A percentile compares a stretch with the other conserved stretches of the same genome.
Evolutionary conservation across 1,139 yeast species (phyloP).

Genomic region (Pichia cactophila): DNA sequence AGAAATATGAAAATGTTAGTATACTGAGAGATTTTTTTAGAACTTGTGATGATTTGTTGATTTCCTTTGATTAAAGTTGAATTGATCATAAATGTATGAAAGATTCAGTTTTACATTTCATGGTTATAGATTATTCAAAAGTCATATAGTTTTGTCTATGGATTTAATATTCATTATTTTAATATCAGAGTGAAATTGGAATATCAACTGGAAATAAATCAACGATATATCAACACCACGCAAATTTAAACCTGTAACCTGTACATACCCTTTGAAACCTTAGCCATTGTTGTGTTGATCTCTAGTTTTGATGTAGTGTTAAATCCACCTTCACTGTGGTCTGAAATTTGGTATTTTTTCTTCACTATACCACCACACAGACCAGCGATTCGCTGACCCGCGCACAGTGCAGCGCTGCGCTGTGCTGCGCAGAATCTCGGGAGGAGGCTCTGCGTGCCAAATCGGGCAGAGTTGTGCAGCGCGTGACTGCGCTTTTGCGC

Average conservation of each 20-base stretch:
- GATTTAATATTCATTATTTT: too few species aligned
- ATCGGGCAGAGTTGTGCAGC: background rate
- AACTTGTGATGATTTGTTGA: too few species aligned
- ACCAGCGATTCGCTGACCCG: background rate
- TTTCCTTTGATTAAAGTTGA: too few species aligned
- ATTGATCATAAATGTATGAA: too few species aligned
- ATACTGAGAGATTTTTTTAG: background rate
- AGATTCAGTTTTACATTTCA: background rate
- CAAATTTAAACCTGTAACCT: slow-evolving; percentile 10
- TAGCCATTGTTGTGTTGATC: slow-evolving; percentile 39
- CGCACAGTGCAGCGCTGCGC: background rate
- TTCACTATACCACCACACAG: background rate
- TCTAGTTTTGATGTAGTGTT: slow-evolving; percentile 4
- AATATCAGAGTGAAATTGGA: too few species aligned
- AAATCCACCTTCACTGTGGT: background rate
- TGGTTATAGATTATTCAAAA: background rate
- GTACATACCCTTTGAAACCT: slow-evolving; percentile 53
- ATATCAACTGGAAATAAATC: background rate
- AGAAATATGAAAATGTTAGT: background rate
- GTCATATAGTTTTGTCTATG: too few species aligned
- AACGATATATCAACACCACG: too few species aligned
- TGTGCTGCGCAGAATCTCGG: background rate
- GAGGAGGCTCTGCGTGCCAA: background rate
- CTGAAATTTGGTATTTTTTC: background rate
- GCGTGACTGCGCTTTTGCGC: background rate